Evolutionary conservation across 257 asterid genomes (phyloP).

Genomic region (Plantago major): DNA sequence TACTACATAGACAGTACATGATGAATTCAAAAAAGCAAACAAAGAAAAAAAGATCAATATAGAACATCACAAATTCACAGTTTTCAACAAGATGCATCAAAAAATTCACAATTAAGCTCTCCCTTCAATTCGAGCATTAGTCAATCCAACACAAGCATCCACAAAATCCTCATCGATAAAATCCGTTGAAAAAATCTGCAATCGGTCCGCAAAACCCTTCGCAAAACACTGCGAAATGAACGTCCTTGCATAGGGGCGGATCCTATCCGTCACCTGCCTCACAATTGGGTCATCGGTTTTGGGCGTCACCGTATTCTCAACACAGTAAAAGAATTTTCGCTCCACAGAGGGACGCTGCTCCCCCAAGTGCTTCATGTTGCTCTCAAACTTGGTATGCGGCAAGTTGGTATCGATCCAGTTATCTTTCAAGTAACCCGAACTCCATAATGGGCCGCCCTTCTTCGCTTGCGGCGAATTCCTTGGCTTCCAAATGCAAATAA

Average conservation of each 20-base stretch:
- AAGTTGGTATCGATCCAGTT: conserved; percentile 85
- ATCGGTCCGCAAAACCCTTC: conserved; percentile 40
- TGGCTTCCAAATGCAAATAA: conserved; percentile 93
- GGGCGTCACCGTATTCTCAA: conserved; percentile 93
- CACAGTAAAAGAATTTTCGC: conserved; percentile 74
- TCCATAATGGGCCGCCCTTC: conserved; percentile 58
- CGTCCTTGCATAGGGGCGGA: conserved; percentile 66
- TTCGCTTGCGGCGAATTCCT: conserved; percentile 56
- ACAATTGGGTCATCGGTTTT: conserved; percentile 88
- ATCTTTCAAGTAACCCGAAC: conserved; percentile 57
- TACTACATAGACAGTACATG: too few species aligned
- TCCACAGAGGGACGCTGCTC: conserved; percentile 46
- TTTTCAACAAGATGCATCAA: neutral
- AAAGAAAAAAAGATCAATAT: too few species aligned
- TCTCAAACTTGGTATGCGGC: conserved; percentile 81
- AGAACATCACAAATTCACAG: too few species aligned
- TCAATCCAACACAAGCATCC: conserved; percentile 77
- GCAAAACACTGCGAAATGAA: conserved; percentile 49
- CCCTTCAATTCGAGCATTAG: conserved; percentile 64
- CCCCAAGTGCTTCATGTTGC: conserved; percentile 60
- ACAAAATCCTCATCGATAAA: conserved; percentile 81
- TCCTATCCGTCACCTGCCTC: conserved; percentile 67
- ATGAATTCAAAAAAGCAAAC: too few species aligned
- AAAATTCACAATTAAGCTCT: conserved; percentile 20
- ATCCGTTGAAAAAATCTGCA: conserved; percentile 81